Base-by-base conservation (phyloP, 371 early-diverging fungal genomes). In the Mycotypha africana region DNA sequence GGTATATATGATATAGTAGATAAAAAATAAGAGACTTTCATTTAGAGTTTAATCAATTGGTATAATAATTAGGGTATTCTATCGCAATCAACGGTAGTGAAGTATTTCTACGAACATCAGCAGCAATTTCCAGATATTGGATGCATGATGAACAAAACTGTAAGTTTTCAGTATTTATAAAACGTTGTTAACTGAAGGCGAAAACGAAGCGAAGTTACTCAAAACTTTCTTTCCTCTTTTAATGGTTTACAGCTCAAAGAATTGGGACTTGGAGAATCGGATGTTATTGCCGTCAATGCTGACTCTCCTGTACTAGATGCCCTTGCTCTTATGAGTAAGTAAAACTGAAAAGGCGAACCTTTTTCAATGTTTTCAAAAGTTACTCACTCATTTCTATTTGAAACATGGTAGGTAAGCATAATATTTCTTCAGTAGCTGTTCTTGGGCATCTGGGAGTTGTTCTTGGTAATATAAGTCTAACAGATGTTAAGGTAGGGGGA, bases 71-170 rank as follows among this genome's bases (percentile, higher is more conserved):
- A 59, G 55, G 91, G 92, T 4, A 88, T 92, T n/a, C 48, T 92
- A 22, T 84, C 92, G 25, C 91, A 92, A 60, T 85, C 88, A 0
- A 69, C 75, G 2, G 83, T 87, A 0, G 65, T 86, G 11, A 67
- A 74, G 38, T 88, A 78, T 46, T 58, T 92, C 32, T 82, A 66
- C 56, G 59, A 61, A 7, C 65, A 77, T 47, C 71, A 69, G 26
- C 48, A 57, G n/a, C 51, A 60, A 34, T 64, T 72, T 42, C 59
- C 60, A 15, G 53, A 56, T 32, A 61, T 74, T 30, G 67, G 68
- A 19, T 16, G 19, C 11, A 31, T 66, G 4, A 53, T 76, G 40
- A 61, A 61, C 15, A 73, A 68, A 45, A 67, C 76, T 24, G 75
- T 76, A 64, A 53, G 65, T 45, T n/a, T 26, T 19, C 4, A 6